Conservation (phyloP, 495 filamentous ascomycete species). For the Hypomontagnella submonticulosa region DNA sequence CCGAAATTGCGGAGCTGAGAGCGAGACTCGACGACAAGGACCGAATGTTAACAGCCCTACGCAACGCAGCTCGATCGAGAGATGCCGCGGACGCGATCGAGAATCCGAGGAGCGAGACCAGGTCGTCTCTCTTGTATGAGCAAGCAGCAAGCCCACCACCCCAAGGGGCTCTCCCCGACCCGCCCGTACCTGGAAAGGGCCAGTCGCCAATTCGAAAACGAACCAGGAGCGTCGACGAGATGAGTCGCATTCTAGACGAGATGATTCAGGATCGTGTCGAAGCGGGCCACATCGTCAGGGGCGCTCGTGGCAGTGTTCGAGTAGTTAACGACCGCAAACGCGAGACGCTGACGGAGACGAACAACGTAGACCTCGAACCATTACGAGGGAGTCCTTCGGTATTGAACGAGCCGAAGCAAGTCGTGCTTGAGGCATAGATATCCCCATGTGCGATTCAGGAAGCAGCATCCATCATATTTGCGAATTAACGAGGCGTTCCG, state of each 20-base stretch:
- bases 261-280: slow-evolving; percentile 93
- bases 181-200: slow-evolving; percentile 49
- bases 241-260: slow-evolving; percentile 89
- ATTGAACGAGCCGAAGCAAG: slow-evolving; percentile 42
- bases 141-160: slow-evolving; percentile 49
- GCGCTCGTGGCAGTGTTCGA: slow-evolving; percentile 66
- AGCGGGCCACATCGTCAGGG: slow-evolving; percentile 70
- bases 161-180: slow-evolving; percentile 51
- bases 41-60: slow-evolving; percentile 87
- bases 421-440: slow-evolving; percentile 52
- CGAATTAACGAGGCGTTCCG: slow-evolving; percentile 49
- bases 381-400: slow-evolving; percentile 48
- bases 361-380: slow-evolving; percentile 47
- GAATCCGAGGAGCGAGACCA: slow-evolving; percentile 54
- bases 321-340: slow-evolving; percentile 52
- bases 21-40: slow-evolving; percentile 95
- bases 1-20: slow-evolving; percentile 90
- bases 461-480: slow-evolving; percentile 42
- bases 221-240: slow-evolving; percentile 82
- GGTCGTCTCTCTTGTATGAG: slow-evolving; percentile 57
- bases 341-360: slow-evolving; percentile 35
- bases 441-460: slow-evolving; percentile 37
- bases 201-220: slow-evolving; percentile 59
- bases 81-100: slow-evolving; percentile 77
- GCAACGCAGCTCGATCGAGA: slow-evolving; percentile 86